These are phyloP conservation scores for Salicornia ramosissima DNA, from an alignment of 148 eudicot species.

Conservation along the genomic window DNA sequence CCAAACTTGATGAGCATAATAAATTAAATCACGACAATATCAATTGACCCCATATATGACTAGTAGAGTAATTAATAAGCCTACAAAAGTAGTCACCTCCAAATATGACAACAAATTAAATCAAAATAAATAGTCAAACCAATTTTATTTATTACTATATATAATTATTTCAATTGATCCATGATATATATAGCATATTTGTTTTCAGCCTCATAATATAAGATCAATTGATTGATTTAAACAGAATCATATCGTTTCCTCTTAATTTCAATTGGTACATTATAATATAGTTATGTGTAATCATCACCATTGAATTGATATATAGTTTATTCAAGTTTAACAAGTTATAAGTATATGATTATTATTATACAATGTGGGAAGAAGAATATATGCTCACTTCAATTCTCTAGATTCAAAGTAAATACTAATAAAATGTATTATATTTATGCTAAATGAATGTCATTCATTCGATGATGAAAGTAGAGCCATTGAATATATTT, in stretches of 20 bases:
- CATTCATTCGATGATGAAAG: background rate
- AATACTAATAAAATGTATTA: background rate
- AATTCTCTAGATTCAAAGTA: background rate
- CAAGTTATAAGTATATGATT: background rate
- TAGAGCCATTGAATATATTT: background rate
- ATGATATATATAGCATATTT: background rate
- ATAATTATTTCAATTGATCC: background rate
- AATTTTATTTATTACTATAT: background rate
- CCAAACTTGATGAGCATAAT: background rate
- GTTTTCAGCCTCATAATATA: background rate
- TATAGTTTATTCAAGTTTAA: no score
- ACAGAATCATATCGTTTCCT: no score
- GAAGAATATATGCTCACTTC: slow-evolving; percentile 4
- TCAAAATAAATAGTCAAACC: background rate
- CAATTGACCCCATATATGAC: background rate
- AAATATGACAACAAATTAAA: background rate
- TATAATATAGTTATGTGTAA: no score
- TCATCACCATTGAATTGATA: no score
- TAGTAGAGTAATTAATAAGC: background rate
- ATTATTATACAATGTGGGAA: background rate
- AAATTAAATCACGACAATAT: no score
- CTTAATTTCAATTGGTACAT: no score
- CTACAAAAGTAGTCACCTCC: background rate
- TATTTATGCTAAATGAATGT: background rate
- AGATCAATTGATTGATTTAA: no score